These are phyloP conservation scores for Dactylonectria estremocensis DNA, from an alignment of 2,329 filamentous ascomycete genomes.

Conservation along the genomic window DNA sequence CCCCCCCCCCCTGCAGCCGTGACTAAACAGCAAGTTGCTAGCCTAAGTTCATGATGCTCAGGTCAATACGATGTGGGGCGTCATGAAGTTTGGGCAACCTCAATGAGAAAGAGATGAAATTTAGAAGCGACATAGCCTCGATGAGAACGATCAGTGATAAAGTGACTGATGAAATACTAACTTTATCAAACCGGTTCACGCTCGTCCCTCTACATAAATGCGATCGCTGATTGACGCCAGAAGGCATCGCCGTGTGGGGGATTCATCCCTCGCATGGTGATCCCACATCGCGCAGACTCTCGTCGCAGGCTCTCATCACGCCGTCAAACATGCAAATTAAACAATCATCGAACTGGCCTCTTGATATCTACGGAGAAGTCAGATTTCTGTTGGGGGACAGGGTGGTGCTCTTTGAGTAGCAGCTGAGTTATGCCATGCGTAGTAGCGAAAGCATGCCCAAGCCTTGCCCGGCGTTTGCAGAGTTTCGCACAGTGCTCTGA, in stretches of 20 bases:
- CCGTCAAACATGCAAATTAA: too few relatives aligned
- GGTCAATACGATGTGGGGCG: not conserved
- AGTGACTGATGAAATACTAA: not conserved
- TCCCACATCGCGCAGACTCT: too few relatives aligned
- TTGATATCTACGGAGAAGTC: too few relatives aligned
- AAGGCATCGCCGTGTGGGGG: too few relatives aligned
- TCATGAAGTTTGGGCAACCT: not conserved
- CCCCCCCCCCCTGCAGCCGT: too few relatives aligned
- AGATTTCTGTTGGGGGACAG: too few relatives aligned
- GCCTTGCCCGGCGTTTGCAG: not conserved
- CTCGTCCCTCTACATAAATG: not conserved
- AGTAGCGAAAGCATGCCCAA: not conserved
- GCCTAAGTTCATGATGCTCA: slow-evolving; percentile 11
- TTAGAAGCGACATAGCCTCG: not conserved
- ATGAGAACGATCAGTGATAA: too few relatives aligned
- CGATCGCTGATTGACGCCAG: not conserved
- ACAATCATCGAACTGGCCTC: too few relatives aligned
- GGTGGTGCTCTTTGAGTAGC: not conserved
- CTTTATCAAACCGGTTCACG: not conserved
- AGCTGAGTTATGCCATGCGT: too few relatives aligned
- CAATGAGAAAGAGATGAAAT: not conserved
- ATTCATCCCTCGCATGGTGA: too few relatives aligned
- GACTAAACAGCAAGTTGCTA: not conserved
- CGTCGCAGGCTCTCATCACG: too few relatives aligned
- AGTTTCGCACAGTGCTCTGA: not conserved